phyloP scores from a whole-genome alignment of 2,329 filamentous ascomycete species.

The Colletotrichum sp. region DNA sequence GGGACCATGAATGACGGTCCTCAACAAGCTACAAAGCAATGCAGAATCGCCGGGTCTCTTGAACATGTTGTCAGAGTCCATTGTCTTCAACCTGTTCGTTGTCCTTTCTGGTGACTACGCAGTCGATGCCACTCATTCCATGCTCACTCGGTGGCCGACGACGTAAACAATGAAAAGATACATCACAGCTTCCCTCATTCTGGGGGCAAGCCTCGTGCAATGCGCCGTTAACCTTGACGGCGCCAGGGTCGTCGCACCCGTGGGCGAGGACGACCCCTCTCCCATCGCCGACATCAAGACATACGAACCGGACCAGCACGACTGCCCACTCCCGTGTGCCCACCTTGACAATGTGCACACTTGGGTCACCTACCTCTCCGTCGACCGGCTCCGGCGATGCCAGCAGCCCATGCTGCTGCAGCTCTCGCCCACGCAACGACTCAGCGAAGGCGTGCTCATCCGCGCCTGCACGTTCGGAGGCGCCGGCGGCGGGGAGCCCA shows the following conservation, averaged over 20 bases:
- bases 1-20: neutral
- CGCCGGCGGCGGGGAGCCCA: neutral
- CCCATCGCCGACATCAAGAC: neutral
- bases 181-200: neutral
- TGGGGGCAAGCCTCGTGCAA: neutral
- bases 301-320: neutral
- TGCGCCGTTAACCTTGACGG: neutral
- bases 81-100: neutral
- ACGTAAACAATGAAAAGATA: neutral
- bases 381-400: constrained; percentile 23
- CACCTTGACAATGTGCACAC: constrained; percentile 20
- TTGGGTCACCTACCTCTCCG: constrained; percentile 25
- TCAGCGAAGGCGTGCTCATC: neutral
- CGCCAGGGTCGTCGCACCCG: neutral
- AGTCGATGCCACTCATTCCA: neutral
- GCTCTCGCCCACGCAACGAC: constrained; percentile 10
- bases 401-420: constrained; percentile 19
- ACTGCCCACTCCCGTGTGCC: neutral
- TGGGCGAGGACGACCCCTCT: neutral
- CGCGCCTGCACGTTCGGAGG: neutral
- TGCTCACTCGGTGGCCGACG: neutral
- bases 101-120: neutral
- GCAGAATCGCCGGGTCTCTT: neutral
- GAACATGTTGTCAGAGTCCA: neutral
- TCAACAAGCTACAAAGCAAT: neutral